A percentile compares a stretch with the other conserved stretches of the same genome.
These are phyloP conservation scores for Incumbomyces delicatus DNA, from an alignment of 2,329 filamentous ascomycete genomes.

Conservation along the genomic window DNA sequence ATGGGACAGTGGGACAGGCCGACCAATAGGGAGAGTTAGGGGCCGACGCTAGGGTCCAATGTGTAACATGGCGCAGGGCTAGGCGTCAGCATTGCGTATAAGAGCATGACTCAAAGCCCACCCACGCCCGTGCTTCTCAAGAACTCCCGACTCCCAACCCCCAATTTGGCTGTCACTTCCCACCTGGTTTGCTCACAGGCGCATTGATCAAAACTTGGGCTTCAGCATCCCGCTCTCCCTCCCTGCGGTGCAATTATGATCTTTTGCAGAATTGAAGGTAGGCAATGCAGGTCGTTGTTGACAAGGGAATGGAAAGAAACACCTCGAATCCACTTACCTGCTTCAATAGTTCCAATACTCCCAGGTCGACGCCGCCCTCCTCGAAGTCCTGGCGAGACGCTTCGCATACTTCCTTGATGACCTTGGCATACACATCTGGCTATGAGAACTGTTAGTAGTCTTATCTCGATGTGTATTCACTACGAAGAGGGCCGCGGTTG, in stretches of 20 bases:
- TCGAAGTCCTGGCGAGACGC: slow-evolving; percentile 91
- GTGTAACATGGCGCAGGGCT: slow-evolving; percentile 8
- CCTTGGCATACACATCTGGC: slow-evolving; percentile 77
- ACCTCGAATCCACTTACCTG: slow-evolving; percentile 52
- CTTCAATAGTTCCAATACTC: slow-evolving; percentile 76
- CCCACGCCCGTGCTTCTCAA: slow-evolving; percentile 14
- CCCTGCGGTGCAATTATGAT: not conserved
- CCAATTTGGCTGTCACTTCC: slow-evolving; percentile 4
- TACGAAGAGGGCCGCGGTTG: not conserved
- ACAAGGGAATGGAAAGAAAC: not conserved
- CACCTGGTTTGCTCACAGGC: slow-evolving; percentile 6
- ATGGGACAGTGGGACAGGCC: not conserved
- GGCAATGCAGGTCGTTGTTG: not conserved
- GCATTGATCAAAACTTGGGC: not conserved
- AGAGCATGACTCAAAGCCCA: slow-evolving; percentile 20
- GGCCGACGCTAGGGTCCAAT: not conserved
- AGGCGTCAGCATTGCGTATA: slow-evolving; percentile 20
- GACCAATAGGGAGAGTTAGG: not conserved
- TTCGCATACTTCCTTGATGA: slow-evolving; percentile 87
- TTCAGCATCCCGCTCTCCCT: too few relatives aligned
- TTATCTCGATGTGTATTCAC: not conserved
- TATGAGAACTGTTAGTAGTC: slow-evolving; percentile 23
- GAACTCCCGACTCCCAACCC: slow-evolving; percentile 18
- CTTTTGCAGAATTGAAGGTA: not conserved
- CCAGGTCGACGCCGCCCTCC: slow-evolving; percentile 83